phyloP scores from a whole-genome alignment of 495 filamentous ascomycete genomes.

The Aspergillus cavernicola region DNA sequence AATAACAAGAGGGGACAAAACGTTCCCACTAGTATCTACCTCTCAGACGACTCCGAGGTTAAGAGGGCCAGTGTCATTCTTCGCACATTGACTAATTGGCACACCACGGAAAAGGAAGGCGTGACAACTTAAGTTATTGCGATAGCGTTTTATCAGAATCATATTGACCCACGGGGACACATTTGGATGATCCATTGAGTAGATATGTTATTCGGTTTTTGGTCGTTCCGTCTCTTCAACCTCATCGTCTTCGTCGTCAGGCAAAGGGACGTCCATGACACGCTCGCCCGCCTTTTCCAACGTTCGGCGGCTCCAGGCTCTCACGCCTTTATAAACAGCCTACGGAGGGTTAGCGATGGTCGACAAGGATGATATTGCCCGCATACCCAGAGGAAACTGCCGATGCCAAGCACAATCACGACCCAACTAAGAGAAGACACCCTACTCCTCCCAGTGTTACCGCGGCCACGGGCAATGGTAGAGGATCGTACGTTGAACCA shows the following conservation, averaged over 20 bases:
- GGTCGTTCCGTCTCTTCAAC: slow-evolving; percentile 5
- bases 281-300: slow-evolving; percentile 73
- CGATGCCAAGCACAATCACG: slow-evolving; percentile 73
- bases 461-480: slow-evolving; percentile 46
- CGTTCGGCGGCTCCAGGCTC: slow-evolving; percentile 61
- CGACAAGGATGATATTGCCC: not conserved
- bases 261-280: slow-evolving; percentile 78
- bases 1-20: slow-evolving; percentile 38
- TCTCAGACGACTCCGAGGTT: slow-evolving; percentile 33
- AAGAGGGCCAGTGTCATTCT: slow-evolving; percentile 56
- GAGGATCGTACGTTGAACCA: slow-evolving; percentile 67
- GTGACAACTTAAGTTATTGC: slow-evolving; percentile 97
- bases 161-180: not conserved
- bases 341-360: slow-evolving; percentile 35
- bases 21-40: slow-evolving; percentile 26
- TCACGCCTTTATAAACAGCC: slow-evolving; percentile 77
- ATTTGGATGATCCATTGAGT: not conserved
- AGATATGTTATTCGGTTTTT: slow-evolving; percentile 4
- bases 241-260: slow-evolving; percentile 66
- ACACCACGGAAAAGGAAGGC: slow-evolving; percentile 67
- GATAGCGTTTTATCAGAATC: not conserved
- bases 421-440: slow-evolving; percentile 70
- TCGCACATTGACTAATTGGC: slow-evolving; percentile 94
- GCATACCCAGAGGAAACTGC: slow-evolving; percentile 80
- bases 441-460: slow-evolving; percentile 66